Percentiles rank a stretch among this genome's conserved stretches.
These are phyloP conservation scores for Rhynchospora breviuscula DNA, from an alignment of 176 grass and related monocot species.

Conservation along the genomic window DNA sequence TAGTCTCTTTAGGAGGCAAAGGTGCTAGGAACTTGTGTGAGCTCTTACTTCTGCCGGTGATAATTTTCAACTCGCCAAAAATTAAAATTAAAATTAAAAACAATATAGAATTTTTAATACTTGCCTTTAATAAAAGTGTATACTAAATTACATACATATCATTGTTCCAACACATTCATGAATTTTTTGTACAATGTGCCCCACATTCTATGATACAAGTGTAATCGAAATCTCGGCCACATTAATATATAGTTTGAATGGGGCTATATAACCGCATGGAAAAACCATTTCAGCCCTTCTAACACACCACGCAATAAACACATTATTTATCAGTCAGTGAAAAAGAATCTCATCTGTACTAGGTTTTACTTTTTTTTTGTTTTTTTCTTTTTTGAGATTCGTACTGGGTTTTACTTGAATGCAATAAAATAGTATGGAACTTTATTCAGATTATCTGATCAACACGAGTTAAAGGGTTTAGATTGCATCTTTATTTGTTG, in stretches of 20 bases:
- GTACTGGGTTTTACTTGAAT: too few relatives aligned
- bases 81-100: neutral
- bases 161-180: neutral
- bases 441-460: too few relatives aligned
- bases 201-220: neutral
- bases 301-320: too few relatives aligned
- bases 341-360: too few relatives aligned
- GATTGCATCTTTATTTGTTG: too few relatives aligned
- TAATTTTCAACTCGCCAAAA: neutral
- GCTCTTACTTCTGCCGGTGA: neutral
- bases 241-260: neutral
- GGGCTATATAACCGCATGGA: neutral
- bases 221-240: neutral
- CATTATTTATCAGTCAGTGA: too few relatives aligned
- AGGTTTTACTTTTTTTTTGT: too few relatives aligned
- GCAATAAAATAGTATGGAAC: too few relatives aligned
- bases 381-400: too few relatives aligned
- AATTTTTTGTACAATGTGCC: neutral
- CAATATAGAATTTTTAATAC: too few relatives aligned
- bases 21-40: conserved; percentile 1
- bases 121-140: neutral
- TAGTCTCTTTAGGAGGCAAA: neutral
- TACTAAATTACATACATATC: neutral
- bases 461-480: too few relatives aligned
- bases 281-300: neutral